These are phyloP conservation scores for Yamadazyma jaroonii DNA, from an alignment of 1,139 yeast species.

Conservation along the genomic window DNA sequence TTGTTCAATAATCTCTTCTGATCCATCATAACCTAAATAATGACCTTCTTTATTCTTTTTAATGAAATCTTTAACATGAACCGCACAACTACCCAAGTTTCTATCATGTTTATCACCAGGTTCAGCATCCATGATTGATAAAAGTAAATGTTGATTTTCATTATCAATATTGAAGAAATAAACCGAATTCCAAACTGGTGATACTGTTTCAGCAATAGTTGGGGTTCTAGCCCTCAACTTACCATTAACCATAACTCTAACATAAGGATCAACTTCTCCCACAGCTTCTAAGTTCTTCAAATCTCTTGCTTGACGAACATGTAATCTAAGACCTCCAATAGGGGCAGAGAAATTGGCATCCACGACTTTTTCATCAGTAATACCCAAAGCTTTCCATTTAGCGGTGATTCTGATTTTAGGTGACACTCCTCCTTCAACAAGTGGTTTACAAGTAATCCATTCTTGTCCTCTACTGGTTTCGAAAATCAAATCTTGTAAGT, in stretches of 20 bases:
- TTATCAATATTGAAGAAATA: constrained; percentile 62
- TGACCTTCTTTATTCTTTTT: constrained; percentile 46
- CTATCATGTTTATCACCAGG: constrained; percentile 58
- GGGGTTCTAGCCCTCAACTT: constrained; percentile 54
- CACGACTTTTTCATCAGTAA: constrained; percentile 47
- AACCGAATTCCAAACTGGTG: constrained; percentile 60
- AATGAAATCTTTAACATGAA: constrained; percentile 50
- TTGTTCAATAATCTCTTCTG: constrained; percentile 42
- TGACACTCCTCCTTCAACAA: constrained; percentile 27
- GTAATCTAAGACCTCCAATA: constrained; percentile 63
- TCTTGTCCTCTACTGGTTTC: constrained; percentile 53
- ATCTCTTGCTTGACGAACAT: constrained; percentile 52
- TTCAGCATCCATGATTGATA: constrained; percentile 67
- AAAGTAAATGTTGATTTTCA: constrained; percentile 54
- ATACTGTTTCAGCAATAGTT: constrained; percentile 51
- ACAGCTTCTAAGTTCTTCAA: constrained; percentile 61
- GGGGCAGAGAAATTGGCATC: constrained; percentile 51
- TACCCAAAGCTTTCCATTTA: constrained; percentile 69
- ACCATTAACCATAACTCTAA: constrained; percentile 56
- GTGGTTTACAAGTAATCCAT: constrained; percentile 46
- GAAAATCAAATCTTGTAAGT: constrained; percentile 53
- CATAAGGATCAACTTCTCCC: constrained; percentile 75
- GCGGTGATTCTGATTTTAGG: constrained; percentile 56
- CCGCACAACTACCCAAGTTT: constrained; percentile 55
- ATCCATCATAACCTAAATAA: constrained; percentile 52